phyloP scores from a whole-genome alignment of 768 basidiomycete genomes.

The Rhodotorula graminis region DNA sequence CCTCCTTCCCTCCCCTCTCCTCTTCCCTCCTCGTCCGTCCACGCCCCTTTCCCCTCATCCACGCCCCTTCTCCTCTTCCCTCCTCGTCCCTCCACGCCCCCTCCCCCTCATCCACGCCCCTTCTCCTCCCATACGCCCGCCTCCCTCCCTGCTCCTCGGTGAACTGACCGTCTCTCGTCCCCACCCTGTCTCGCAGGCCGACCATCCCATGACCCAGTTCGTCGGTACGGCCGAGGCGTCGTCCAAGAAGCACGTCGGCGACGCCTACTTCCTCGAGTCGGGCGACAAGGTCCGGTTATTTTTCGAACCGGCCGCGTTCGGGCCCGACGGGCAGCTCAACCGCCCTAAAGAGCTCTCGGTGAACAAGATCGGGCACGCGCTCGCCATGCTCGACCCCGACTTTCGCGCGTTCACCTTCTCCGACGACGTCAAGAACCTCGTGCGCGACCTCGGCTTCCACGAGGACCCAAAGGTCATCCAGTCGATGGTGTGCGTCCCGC shows the following conservation, averaged over 20 bases:
- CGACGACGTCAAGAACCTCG: constrained; percentile 57
- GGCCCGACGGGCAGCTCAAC: constrained; percentile 60
- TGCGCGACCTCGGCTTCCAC: constrained; percentile 74
- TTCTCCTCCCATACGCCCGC: constrained; percentile 50
- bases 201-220: constrained; percentile 1
- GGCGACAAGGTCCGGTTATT: constrained; percentile 95
- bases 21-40: no score
- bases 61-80: no score
- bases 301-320: constrained; percentile 79
- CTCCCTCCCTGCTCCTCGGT: background rate
- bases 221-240: background rate
- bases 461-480: constrained; percentile 59
- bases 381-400: constrained; percentile 77
- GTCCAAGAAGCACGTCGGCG: constrained; percentile 60
- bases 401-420: constrained; percentile 58
- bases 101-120: no score
- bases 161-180: background rate
- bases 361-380: constrained; percentile 67
- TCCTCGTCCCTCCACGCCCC: no score
- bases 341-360: constrained; percentile 61
- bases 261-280: constrained; percentile 85
- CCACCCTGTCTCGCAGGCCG: constrained; percentile 5
- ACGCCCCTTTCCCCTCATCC: no score
- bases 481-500: background rate
- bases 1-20: background rate